Evolutionary conservation across 805 yeast species (phyloP), one percentile per base, ranked within the genome.

Genomic region (Nakazawaea holstii): DNA sequence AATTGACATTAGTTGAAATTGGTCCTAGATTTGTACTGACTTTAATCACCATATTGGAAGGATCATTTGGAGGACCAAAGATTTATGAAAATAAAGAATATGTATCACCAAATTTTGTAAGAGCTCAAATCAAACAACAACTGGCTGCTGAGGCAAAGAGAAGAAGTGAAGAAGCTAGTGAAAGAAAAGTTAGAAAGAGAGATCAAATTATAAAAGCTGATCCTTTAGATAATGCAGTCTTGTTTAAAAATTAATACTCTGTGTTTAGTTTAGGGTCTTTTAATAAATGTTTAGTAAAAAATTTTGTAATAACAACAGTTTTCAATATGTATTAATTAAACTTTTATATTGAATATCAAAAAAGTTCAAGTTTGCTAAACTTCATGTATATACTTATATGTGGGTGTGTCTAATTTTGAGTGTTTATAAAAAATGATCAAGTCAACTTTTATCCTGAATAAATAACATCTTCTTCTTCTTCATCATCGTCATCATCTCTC

Each of bases 11-110:
- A 57, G 86, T 94, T 49, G 99, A 94, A 72, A 89, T 94, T 56
- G 99, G 99, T 3, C 99, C 99, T 45, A 80, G 99, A 66, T 84
- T 90, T 55, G 98, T 94, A 31, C 75, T 94, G 72, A 92, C 98
- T 2, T 82, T 85, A 53, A 91, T 94, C 56, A 83, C 95, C 50
- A 81, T 94, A 45, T 75, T 92, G 53, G 98, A 94, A 71, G 99
- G 99, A 42, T 89, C 97, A 1, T 94, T 94, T 59, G 92, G 97
- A 48, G 99, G 99, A 17, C 97, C 98, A 54, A 89, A 91, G 76
- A 90, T 94, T 55, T 94, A 88, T 68, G 98, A 94, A 62, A 94
- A 94, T 73, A 91, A 88, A 73, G 94, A 92, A 68, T 94, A 87
- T 67, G 96, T 94, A 41, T 87, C 96, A 51, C 99, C 99, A 54